phyloP scores from a whole-genome alignment of 495 filamentous ascomycete genomes.

The Penicillium fimorum region DNA sequence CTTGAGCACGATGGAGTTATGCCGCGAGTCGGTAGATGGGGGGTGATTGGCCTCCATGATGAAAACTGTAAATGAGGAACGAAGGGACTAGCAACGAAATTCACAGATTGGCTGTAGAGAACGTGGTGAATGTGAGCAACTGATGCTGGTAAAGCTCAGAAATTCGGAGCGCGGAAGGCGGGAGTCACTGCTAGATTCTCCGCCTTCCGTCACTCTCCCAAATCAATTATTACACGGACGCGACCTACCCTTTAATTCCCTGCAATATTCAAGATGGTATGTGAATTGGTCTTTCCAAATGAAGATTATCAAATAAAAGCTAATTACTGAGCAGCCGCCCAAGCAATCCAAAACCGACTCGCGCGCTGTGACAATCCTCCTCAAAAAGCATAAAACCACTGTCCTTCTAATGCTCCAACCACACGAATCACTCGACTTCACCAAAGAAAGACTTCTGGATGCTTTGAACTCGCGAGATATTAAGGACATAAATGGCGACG shows the following conservation, averaged over 20 bases:
- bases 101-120: background rate
- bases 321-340: conserved; percentile 15
- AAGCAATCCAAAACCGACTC: conserved; percentile 34
- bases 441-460: conserved; percentile 65
- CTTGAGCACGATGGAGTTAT: conserved; percentile 30
- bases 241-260: background rate
- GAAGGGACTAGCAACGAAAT: background rate
- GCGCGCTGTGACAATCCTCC: conserved; percentile 61
- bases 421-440: conserved; percentile 54
- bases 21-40: conserved; percentile 13
- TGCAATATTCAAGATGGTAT: conserved; percentile 20
- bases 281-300: background rate
- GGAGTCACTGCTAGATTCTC: conserved; percentile 17
- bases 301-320: background rate
- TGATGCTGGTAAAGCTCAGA: conserved; percentile 5
- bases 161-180: conserved; percentile 2
- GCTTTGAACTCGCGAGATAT: conserved; percentile 45
- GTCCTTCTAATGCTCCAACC: conserved; percentile 69
- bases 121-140: conserved; percentile 6
- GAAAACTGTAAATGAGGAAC: conserved; percentile 3
- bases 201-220: conserved; percentile 18
- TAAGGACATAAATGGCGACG: conserved; percentile 43
- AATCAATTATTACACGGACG: background rate
- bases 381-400: conserved; percentile 78
- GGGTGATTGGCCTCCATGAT: conserved; percentile 30